Percentiles rank a stretch among this genome's conserved stretches.
Evolutionary conservation across 2,329 filamentous ascomycete genomes (phyloP).

Genomic region (Colletotrichum sp.): DNA sequence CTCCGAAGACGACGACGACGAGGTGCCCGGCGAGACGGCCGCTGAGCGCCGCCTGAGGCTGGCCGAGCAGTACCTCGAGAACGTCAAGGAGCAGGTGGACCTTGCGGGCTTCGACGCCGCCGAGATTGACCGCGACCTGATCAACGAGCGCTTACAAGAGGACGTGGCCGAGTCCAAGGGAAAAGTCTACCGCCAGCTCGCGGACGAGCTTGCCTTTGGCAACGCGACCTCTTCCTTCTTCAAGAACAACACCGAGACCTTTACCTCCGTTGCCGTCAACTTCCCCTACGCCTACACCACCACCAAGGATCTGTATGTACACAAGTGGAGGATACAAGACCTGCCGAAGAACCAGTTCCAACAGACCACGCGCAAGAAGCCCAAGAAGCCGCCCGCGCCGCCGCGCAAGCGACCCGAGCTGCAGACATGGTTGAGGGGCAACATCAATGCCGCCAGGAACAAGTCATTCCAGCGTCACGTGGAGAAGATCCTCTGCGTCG

Average conservation of each 20-base stretch:
- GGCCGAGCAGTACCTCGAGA: slow-evolving; percentile 91
- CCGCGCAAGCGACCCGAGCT: slow-evolving; percentile 68
- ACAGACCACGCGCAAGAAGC: slow-evolving; percentile 60
- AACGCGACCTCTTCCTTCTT: slow-evolving; percentile 74
- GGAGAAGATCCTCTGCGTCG: slow-evolving; percentile 80
- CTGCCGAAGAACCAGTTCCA: slow-evolving; percentile 65
- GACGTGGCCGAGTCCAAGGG: slow-evolving; percentile 94
- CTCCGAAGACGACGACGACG: slow-evolving; percentile 63
- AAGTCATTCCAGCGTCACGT: slow-evolving; percentile 78
- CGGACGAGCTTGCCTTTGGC: slow-evolving; percentile 73
- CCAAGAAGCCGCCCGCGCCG: slow-evolving; percentile 61
- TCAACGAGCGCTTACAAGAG: slow-evolving; percentile 88
- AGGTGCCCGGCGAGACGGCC: slow-evolving; percentile 79
- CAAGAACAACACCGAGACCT: slow-evolving; percentile 76
- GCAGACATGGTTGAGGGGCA: slow-evolving; percentile 67
- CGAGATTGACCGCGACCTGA: slow-evolving; percentile 90
- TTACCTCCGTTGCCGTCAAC: slow-evolving; percentile 81
- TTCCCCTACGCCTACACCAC: slow-evolving; percentile 87
- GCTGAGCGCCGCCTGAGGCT: slow-evolving; percentile 86
- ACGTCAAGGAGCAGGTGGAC: slow-evolving; percentile 83
- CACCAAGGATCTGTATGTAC: slow-evolving; percentile 81
- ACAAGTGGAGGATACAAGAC: slow-evolving; percentile 87
- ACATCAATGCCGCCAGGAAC: slow-evolving; percentile 65
- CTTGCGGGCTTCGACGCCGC: slow-evolving; percentile 90
- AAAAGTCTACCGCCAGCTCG: slow-evolving; percentile 82